phyloP scores from a whole-genome alignment of 2,329 filamentous ascomycete species.

The Claviceps arundinis region DNA sequence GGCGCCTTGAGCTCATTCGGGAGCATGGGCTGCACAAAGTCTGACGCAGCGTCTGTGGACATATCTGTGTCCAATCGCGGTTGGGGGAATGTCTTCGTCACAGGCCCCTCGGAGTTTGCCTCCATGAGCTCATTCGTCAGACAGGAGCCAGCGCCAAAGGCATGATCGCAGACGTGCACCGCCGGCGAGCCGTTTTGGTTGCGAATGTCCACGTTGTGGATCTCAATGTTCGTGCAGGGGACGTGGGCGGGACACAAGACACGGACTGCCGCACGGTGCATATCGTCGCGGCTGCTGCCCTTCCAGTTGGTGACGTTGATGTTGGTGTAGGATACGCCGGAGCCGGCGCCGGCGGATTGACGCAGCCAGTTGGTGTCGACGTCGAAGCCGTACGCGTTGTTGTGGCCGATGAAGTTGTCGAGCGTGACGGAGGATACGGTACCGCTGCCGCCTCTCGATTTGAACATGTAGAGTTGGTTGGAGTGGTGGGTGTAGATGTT shows the following conservation, averaged over 20 bases:
- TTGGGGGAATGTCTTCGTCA: too few relatives aligned
- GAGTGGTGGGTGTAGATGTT: conserved; percentile 1
- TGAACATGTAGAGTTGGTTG: neutral
- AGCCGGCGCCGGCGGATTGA: neutral
- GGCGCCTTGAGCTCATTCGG: neutral
- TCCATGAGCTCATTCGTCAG: neutral
- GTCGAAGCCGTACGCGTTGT: neutral
- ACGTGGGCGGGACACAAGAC: neutral
- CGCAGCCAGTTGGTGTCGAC: neutral
- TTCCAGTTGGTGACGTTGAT: neutral
- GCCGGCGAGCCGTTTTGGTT: neutral
- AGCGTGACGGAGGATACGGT: neutral
- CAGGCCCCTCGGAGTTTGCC: too few relatives aligned
- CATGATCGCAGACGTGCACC: neutral
- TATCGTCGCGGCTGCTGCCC: neutral
- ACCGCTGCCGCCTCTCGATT: neutral
- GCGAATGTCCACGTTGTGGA: neutral
- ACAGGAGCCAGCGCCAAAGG: neutral
- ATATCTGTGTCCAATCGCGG: too few relatives aligned
- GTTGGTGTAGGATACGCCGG: neutral
- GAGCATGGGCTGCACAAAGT: neutral
- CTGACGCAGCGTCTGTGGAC: too few relatives aligned
- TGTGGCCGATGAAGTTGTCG: conserved; percentile 1
- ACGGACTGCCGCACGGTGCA: neutral
- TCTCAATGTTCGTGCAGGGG: neutral